Percentiles rank a stretch among this genome's conserved stretches.
Evolutionary conservation across 2,329 filamentous ascomycete genomes (phyloP).

Genomic region (Aspergillus ustus): DNA sequence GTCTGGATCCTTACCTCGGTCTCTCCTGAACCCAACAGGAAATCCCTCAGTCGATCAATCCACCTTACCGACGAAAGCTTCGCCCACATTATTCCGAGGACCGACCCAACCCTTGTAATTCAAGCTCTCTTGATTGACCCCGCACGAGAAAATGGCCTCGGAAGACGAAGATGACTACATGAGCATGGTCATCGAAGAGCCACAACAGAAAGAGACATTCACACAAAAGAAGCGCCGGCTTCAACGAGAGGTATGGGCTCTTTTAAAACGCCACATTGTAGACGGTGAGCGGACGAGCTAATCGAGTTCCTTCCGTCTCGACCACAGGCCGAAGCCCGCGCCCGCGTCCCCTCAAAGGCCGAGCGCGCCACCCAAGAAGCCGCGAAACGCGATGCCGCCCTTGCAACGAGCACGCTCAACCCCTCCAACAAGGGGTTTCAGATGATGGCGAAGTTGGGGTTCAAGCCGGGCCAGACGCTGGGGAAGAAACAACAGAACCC

Average conservation of each 20-base stretch:
- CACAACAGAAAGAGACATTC: conserved; percentile 63
- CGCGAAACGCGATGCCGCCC: conserved; percentile 72
- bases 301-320: conserved; percentile 37
- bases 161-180: conserved; percentile 93
- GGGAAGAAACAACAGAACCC: conserved; percentile 65
- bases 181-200: conserved; percentile 86
- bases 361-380: conserved; percentile 78
- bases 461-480: conserved; percentile 73
- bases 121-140: conserved; percentile 12
- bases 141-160: conserved; percentile 11
- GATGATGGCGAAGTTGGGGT: conserved; percentile 98
- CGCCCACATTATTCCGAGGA: background rate
- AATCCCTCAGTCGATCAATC: background rate
- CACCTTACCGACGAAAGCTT: background rate
- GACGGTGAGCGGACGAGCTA: background rate
- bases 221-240: conserved; percentile 62
- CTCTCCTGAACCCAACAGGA: background rate
- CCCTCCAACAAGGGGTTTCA: conserved; percentile 82
- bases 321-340: conserved; percentile 71
- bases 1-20: background rate
- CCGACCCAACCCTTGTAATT: background rate
- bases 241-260: conserved; percentile 52
- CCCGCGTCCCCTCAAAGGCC: conserved; percentile 73
- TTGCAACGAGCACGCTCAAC: conserved; percentile 74
- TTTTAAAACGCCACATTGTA: no score